Base-by-base conservation (phyloP, 2,329 filamentous ascomycete species). In the Fusarium napiforme region DNA sequence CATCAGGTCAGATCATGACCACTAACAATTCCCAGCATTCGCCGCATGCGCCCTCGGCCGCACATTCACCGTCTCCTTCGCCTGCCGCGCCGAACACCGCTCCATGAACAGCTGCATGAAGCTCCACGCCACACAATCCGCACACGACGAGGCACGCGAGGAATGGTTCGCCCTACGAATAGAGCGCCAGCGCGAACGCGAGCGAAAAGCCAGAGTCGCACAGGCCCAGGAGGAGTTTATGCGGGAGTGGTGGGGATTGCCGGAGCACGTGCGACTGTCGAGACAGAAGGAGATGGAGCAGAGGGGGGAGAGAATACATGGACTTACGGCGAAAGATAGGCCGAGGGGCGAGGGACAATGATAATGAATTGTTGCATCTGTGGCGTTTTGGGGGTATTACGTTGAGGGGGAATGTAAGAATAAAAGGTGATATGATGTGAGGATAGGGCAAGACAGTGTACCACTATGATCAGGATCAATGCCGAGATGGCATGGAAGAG, bases 21-120 rank as follows among this genome's bases (percentile, higher is more conserved):
- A 40, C 36, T 58, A 14, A 69, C 45, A 47, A 9, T 5, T 59
- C 11, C 9, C 76, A 98, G 96, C 93, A 70, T 99, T 99, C 81
- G 96, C 96, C 65, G 91, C 92, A 75, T 99, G 96, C 87, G 95
- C 95, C 60, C 88, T 92, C 56, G 92, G 92, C 80, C 93, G 94
- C 74, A 98, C 95, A 10, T 90, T 98, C 77, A 95, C 92, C 64
- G 93, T 96, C 66, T 93, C 95, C 18, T 98, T 96, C 86, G 89
- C 91, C 60, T 99, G 96, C 85, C 92, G 94, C 60, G 84, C 88
- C 55, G 88, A 95, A 79, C 93, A 95, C 78, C 91, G 92, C 71
- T 87, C 88, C 40, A 99, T 99, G 96, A 99, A 99, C 84, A 87
- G 86, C 70, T 99, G 96, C 85, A 98, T 99, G 95, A 87, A 95